phyloP scores from a whole-genome alignment of 2,329 filamentous ascomycete genomes.

The Aureobasidium sp. region DNA sequence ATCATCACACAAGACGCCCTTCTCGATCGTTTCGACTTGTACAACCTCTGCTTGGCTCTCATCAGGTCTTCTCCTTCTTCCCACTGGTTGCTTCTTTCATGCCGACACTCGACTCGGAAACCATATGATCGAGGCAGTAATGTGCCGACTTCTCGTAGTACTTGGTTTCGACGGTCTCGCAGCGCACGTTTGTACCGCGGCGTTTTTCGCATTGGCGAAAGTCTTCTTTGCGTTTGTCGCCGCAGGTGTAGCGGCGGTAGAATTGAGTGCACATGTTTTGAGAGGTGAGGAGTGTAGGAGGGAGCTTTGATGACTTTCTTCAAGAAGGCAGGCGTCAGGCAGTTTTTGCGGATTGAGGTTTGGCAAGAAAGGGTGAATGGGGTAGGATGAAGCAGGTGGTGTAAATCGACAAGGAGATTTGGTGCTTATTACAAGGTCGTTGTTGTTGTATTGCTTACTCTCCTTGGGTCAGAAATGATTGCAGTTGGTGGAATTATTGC shows the following conservation, averaged over 20 bases:
- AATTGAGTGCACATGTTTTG: neutral
- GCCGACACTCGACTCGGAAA: neutral
- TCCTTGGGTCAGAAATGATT: neutral
- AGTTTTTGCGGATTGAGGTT: neutral
- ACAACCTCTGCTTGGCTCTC: neutral
- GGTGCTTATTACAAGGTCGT: too few species aligned
- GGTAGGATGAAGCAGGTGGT: neutral
- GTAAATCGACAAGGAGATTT: too few species aligned
- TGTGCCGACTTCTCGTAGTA: neutral
- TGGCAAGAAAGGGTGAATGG: neutral
- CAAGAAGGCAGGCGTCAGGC: too few species aligned
- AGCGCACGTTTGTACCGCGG: neutral
- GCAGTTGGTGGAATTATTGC: neutral
- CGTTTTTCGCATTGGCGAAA: neutral
- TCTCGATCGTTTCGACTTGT: neutral
- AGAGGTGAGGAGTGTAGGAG: neutral
- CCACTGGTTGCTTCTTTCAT: neutral
- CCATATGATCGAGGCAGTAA: neutral
- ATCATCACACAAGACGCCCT: neutral
- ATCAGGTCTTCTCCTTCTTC: neutral
- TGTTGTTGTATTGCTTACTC: neutral
- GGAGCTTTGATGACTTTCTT: too few species aligned
- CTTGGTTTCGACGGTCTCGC: neutral
- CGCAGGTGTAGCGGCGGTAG: neutral
- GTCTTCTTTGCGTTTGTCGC: neutral